A percentile compares a stretch with the other conserved stretches of the same genome.
Evolutionary conservation across 192 early-diverging fungal genomes (phyloP).

Genomic region (Backusella westeae): DNA sequence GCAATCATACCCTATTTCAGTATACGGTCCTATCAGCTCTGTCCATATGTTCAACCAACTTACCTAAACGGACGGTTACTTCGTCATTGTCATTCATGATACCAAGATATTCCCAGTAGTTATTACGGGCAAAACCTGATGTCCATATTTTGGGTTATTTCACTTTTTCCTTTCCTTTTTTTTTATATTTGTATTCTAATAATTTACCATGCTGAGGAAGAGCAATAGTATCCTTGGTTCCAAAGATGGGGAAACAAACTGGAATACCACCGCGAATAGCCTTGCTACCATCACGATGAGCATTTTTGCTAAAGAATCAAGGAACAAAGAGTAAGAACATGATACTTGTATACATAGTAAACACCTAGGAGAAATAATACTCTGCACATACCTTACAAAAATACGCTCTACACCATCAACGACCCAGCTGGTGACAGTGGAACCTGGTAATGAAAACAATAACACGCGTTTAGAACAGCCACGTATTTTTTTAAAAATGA

Average conservation of each 20-base stretch:
- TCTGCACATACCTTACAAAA: constrained; percentile 68
- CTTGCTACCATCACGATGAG: constrained; percentile 86
- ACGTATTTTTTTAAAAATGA: constrained; percentile 3
- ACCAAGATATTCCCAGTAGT: constrained; percentile 57
- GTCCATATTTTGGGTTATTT: background rate
- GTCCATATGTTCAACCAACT: background rate
- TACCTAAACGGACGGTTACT: constrained; percentile 51
- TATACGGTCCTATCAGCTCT: background rate
- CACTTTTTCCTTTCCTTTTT: background rate
- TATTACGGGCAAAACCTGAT: constrained; percentile 50
- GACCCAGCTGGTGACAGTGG: constrained; percentile 92
- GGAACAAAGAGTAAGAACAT: background rate
- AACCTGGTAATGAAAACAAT: constrained; percentile 49
- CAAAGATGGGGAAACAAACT: constrained; percentile 84
- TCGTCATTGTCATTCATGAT: constrained; percentile 46
- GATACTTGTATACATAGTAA: background rate
- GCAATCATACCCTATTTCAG: background rate
- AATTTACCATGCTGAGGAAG: constrained; percentile 70
- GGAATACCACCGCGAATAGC: constrained; percentile 89
- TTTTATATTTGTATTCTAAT: background rate
- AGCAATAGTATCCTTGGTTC: constrained; percentile 46
- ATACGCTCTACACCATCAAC: constrained; percentile 71
- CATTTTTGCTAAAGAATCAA: constrained; percentile 54
- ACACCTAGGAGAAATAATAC: background rate
- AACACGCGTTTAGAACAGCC: background rate